Conservation (phyloP, 2,329 filamentous ascomycete genomes). For the Fusarium liriodendri region DNA sequence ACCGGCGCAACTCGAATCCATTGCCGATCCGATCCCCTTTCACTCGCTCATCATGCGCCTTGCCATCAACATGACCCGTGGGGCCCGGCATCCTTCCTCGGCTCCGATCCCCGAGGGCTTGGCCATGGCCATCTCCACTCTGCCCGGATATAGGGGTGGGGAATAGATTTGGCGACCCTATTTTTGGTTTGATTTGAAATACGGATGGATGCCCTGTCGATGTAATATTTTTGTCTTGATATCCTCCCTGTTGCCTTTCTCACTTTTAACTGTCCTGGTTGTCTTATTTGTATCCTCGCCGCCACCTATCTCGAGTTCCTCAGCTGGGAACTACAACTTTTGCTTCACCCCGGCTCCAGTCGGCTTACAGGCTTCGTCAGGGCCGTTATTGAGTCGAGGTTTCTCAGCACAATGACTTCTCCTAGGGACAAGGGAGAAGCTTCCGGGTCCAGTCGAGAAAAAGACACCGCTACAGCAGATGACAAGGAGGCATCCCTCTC, state of each 20-base stretch:
- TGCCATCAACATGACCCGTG: background rate
- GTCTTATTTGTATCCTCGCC: background rate
- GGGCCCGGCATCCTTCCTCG: background rate
- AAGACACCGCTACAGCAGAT: conserved; percentile 23
- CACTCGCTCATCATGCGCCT: background rate
- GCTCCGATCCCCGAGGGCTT: background rate
- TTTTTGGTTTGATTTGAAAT: background rate
- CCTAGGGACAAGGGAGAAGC: conserved; percentile 10
- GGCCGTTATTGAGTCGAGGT: background rate
- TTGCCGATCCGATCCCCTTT: background rate
- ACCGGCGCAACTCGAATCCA: background rate
- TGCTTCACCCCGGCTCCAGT: background rate
- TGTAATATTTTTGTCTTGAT: background rate
- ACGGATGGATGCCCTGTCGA: background rate
- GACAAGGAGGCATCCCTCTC: conserved; percentile 8
- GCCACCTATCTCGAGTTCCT: background rate
- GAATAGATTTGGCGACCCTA: background rate
- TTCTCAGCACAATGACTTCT: conserved; percentile 7
- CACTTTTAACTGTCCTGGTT: background rate
- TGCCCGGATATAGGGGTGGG: background rate
- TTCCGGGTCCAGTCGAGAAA: background rate
- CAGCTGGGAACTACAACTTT: background rate
- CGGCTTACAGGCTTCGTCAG: background rate
- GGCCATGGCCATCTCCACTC: background rate
- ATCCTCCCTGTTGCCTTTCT: background rate